A percentile compares a stretch with the other conserved stretches of the same genome.
These are phyloP conservation scores for Lentinula sp. DNA, from an alignment of 768 basidiomycete species.

Conservation along the genomic window DNA sequence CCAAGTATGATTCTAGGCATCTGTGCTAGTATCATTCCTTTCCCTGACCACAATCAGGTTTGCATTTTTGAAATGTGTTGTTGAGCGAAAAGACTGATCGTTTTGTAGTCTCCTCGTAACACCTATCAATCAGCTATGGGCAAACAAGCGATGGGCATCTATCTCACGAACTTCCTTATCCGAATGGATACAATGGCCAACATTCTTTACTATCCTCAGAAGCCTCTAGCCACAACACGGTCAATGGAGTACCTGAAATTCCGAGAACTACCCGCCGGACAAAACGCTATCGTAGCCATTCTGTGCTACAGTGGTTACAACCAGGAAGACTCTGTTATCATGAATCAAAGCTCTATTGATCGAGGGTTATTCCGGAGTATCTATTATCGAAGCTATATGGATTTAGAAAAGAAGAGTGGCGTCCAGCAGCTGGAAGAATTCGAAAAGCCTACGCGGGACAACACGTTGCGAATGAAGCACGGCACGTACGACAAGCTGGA, in stretches of 20 bases:
- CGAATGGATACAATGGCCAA: slow-evolving; percentile 99
- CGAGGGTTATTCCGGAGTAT: slow-evolving; percentile 98
- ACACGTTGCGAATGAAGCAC: slow-evolving; percentile 93
- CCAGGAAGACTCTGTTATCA: slow-evolving; percentile 99
- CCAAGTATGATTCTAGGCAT: slow-evolving; percentile 99
- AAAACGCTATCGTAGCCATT: slow-evolving; percentile 98
- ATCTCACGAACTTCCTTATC: slow-evolving; percentile 95
- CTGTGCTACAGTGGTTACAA: slow-evolving; percentile 99
- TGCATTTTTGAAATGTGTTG: neutral
- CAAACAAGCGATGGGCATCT: slow-evolving; percentile 99
- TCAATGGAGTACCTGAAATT: slow-evolving; percentile 99
- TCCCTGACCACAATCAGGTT: slow-evolving; percentile 98
- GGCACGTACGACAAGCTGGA: slow-evolving; percentile 99
- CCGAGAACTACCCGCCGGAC: slow-evolving; percentile 97
- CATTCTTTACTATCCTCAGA: slow-evolving; percentile 98
- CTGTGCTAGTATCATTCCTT: slow-evolving; percentile 98
- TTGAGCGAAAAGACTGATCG: slow-evolving; percentile 5
- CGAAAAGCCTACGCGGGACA: slow-evolving; percentile 91
- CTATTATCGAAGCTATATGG: slow-evolving; percentile 98
- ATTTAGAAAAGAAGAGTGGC: slow-evolving; percentile 95
- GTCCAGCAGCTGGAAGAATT: slow-evolving; percentile 91
- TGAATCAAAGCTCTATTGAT: slow-evolving; percentile 99
- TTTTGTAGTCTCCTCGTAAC: slow-evolving; percentile 89
- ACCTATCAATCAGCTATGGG: slow-evolving; percentile 99
- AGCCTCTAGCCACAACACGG: slow-evolving; percentile 95